Evolutionary conservation across 2,329 filamentous ascomycete species (phyloP).

Genomic region (Stemphylium beticola): DNA sequence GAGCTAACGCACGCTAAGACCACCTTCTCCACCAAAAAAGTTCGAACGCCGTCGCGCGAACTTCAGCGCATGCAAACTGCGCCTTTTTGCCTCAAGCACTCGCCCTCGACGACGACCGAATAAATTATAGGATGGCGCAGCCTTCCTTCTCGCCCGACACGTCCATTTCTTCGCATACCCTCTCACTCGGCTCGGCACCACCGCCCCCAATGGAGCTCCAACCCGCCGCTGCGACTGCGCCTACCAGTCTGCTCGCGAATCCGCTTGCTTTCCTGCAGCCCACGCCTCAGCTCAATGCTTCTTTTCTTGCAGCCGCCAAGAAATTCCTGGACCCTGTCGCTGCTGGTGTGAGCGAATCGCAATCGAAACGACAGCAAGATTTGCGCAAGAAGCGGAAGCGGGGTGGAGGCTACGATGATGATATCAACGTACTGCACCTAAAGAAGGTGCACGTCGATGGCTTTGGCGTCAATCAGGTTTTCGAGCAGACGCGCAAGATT

Average conservation of each 20-base stretch:
- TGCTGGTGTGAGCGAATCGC: slow-evolving; percentile 72
- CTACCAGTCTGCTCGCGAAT: slow-evolving; percentile 65
- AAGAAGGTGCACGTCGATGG: slow-evolving; percentile 85
- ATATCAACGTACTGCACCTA: slow-evolving; percentile 69
- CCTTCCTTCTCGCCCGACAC: slow-evolving; percentile 45
- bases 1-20: slow-evolving; percentile 9
- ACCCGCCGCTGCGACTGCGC: slow-evolving; percentile 52
- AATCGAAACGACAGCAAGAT: slow-evolving; percentile 71
- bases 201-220: slow-evolving; percentile 45
- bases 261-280: slow-evolving; percentile 82
- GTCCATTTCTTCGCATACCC: slow-evolving; percentile 50
- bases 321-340: slow-evolving; percentile 80
- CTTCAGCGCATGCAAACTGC: slow-evolving; percentile 3
- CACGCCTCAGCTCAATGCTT: slow-evolving; percentile 67
- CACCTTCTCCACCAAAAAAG: slow-evolving; percentile 21
- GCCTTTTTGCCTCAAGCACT: neutral
- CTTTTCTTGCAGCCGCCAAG: slow-evolving; percentile 79
- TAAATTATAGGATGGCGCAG: slow-evolving; percentile 37
- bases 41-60: slow-evolving; percentile 13
- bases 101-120: neutral
- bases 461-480: slow-evolving; percentile 87
- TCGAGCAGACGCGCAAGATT: slow-evolving; percentile 89
- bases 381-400: slow-evolving; percentile 79
- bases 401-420: slow-evolving; percentile 55
- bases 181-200: slow-evolving; percentile 46